Base-by-base conservation (phyloP, 306 rosid genomes). In the Cicer chorassanicum region DNA sequence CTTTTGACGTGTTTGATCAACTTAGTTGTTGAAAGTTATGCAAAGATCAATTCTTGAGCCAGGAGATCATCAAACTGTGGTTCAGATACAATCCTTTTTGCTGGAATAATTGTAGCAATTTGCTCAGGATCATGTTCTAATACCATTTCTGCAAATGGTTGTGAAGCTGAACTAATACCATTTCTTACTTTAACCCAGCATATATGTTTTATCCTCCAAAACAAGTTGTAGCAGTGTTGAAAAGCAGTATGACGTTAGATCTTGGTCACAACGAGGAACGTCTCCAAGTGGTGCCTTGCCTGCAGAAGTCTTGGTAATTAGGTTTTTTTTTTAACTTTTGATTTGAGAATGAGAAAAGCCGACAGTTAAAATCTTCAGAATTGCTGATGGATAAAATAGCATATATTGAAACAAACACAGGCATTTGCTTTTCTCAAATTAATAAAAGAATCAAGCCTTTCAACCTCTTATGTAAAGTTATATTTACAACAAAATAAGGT, bases 241-340 rank as follows among this genome's bases (percentile, higher is more conserved):
- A 40, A 34, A 48, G 75, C 64, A 42, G 12, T 55, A 34, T 4
- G 54, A 43, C 42, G 41, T 34, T 66, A 41, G 70, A 70, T 72
- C 61, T 45, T 16, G 6, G 4, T 91, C 86, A 89, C 3, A 91
- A 62, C 11, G n/a, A 75, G 39, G 96, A 89, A 43, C 72, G 89
- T 61, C 84, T 79, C 63, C 70, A 82, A 61, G 76, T 80, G 36
- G 76, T 8, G 65, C 46, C 74, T n/a, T 89, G 72, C 92, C 95
- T 89, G 91, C 71, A 80, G 76, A 78, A 63, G 34, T 72, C 21
- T 44, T 9, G 4, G 36, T 29, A 29, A 29, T 29, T 29, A 29
- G 36, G 4, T 29, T 29, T 4, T 3, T 29, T 24, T 24, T 24
- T 24, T 24, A 29, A 29, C 36, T 29, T 29, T 29, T 0, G 0